These are phyloP conservation scores for Fragaria vesca DNA, from an alignment of 306 rosid species.

Conservation along the genomic window DNA sequence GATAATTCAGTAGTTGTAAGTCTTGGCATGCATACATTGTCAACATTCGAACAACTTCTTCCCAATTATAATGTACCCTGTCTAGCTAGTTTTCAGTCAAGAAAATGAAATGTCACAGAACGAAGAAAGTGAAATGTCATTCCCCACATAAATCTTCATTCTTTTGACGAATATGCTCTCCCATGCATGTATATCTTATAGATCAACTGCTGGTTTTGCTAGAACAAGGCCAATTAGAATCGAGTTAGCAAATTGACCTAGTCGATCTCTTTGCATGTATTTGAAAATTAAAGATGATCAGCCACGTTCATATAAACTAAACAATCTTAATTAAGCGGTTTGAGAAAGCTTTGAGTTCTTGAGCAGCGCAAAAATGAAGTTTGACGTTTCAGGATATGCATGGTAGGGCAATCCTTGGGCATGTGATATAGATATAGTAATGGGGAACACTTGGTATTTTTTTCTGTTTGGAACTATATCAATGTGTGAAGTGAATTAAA, in stretches of 20 bases:
- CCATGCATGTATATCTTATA: not conserved
- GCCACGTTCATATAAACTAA: not conserved
- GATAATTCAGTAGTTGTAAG: not conserved
- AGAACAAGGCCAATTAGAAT: not conserved
- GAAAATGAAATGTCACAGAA: constrained; percentile 6
- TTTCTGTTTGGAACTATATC: constrained; percentile 2
- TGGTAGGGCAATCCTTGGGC: constrained; percentile 30
- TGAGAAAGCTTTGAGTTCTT: constrained; percentile 29
- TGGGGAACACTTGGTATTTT: constrained; percentile 22
- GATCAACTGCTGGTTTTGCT: not conserved
- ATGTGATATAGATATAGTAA: constrained; percentile 19
- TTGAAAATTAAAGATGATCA: not conserved
- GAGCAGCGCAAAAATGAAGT: constrained; percentile 49
- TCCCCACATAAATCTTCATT: not conserved
- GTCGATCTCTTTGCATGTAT: not conserved
- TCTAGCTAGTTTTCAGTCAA: constrained; percentile 12
- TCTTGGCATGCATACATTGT: not conserved
- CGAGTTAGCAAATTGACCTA: not conserved
- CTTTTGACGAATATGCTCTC: not conserved
- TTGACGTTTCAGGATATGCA: not conserved
- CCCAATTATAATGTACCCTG: constrained; percentile 18
- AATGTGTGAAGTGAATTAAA: constrained; percentile 19
- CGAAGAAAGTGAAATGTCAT: constrained; percentile 6
- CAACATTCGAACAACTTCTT: not conserved
- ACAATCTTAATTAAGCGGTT: not conserved